Evolutionary conservation across 331 rosid genomes (phyloP), one percentile per base, ranked within the genome.

Genomic region (Malus hybrid): DNA sequence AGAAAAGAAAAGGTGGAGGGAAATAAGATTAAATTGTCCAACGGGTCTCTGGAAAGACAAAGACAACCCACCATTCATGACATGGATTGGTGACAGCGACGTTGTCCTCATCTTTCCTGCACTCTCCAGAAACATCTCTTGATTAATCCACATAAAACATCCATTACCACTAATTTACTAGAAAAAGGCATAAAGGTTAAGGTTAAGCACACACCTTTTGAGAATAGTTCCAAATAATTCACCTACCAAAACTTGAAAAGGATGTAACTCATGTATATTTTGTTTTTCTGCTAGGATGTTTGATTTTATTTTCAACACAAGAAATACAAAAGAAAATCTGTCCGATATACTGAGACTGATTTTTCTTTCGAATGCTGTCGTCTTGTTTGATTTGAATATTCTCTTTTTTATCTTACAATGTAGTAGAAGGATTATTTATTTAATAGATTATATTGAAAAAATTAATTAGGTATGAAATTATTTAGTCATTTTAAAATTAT

Each of bases 81-180:
- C 15, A 10, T 3, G 48, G 48, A 42, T 3, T 42, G 15, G 67
- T 59, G 76, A 73, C 65, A 42, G 62, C 72, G 7, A 42, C 13
- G 13, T 16, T 20, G 62, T 55, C 44, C 62, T 31, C 57, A 5
- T 63, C 62, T 65, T 59, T 55, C 32, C 67, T 56, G 50, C 78
- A 76, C 69, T 70, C 65, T 80, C 74, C 77, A 64, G 84, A 56
- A 65, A 0, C 78, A 20, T 76, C 77, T 28, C 34, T 39, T 19
- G 12, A 63, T 57, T 55, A 39, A 15, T 16, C 44, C 67, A 6
- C 54, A 33, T 3, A n/a, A 29, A 32, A 55, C 4, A 16, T 33
- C 62, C 63, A 50, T 55, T 11, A 33, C 59, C 67, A 72, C 33
- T 56, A 56, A 33, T 33, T 72, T 13, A 15, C 67, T 5, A 19